These are phyloP conservation scores for Hyaloperonospora brassicae DNA, from an alignment of 352 stramenopile species.

Conservation along the genomic window DNA sequence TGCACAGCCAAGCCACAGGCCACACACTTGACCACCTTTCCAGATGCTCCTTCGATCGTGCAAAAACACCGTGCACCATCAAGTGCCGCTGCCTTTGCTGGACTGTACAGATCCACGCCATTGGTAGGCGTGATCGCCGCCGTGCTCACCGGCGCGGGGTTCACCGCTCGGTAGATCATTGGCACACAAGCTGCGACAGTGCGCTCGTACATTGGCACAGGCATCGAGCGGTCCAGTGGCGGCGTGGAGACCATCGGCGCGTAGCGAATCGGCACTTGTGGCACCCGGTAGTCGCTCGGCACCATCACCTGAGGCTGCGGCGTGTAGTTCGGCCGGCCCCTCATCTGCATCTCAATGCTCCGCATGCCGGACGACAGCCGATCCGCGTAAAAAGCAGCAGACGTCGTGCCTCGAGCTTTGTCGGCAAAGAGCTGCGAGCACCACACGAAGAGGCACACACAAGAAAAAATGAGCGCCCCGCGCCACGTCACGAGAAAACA, in stretches of 20 bases:
- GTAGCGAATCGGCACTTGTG: slow-evolving; percentile 5
- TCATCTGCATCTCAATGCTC: slow-evolving; percentile 46
- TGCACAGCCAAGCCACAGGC: slow-evolving; percentile 55
- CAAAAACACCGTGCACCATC: slow-evolving; percentile 61
- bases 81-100: slow-evolving; percentile 25
- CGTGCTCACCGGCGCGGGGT: slow-evolving; percentile 5
- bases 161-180: slow-evolving; percentile 8
- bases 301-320: slow-evolving; percentile 2
- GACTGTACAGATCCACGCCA: slow-evolving; percentile 31
- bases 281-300: slow-evolving; percentile 6
- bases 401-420: slow-evolving; percentile 44
- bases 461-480: slow-evolving; percentile 3
- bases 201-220: slow-evolving; percentile 12
- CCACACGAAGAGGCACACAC: neutral
- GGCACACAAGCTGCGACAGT: slow-evolving; percentile 1
- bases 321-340: slow-evolving; percentile 3
- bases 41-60: slow-evolving; percentile 17
- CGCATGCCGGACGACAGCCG: slow-evolving; percentile 35
- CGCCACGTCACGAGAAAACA: neutral
- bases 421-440: slow-evolving; percentile 35
- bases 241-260: slow-evolving; percentile 8
- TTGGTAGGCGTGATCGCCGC: slow-evolving; percentile 20
- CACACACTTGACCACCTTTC: slow-evolving; percentile 43
- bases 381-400: slow-evolving; percentile 50
- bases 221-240: slow-evolving; percentile 11